A percentile compares a stretch with the other conserved stretches of the same genome.
Conservation (phyloP, 768 basidiomycete genomes). For the Goffeauzyma gilvescens region DNA sequence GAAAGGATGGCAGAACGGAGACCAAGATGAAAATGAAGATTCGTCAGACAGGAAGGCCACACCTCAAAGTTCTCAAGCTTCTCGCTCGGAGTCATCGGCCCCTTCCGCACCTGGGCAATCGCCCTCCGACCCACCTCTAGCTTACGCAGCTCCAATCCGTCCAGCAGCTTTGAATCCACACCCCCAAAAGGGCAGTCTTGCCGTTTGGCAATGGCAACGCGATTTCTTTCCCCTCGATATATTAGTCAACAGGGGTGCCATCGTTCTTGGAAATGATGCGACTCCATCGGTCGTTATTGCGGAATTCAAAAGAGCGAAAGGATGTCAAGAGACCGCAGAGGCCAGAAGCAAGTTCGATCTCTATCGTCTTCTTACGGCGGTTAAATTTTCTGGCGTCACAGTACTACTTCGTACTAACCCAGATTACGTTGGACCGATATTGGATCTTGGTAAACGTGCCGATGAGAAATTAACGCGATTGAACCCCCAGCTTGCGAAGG, state of each 20-base stretch:
- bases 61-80: no score
- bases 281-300: slow-evolving; percentile 64
- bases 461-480: slow-evolving; percentile 43
- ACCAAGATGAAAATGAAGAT: no score
- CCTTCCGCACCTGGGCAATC: no score
- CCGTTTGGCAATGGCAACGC: slow-evolving; percentile 39
- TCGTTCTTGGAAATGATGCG: slow-evolving; percentile 68
- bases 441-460: slow-evolving; percentile 45
- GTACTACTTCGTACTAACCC: slow-evolving; percentile 57
- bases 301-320: slow-evolving; percentile 58
- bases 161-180: no score
- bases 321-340: slow-evolving; percentile 58
- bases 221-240: slow-evolving; percentile 75
- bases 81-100: no score
- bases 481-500: no score
- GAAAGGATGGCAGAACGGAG: no score
- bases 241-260: slow-evolving; percentile 54
- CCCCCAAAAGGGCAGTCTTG: no score
- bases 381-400: slow-evolving; percentile 49
- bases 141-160: no score
- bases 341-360: slow-evolving; percentile 45
- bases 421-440: slow-evolving; percentile 51
- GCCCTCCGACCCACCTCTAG: no score
- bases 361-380: slow-evolving; percentile 58
- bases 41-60: no score